Conservation (phyloP, 805 yeast genomes). For the Wickerhamomyces strasburgensis region DNA sequence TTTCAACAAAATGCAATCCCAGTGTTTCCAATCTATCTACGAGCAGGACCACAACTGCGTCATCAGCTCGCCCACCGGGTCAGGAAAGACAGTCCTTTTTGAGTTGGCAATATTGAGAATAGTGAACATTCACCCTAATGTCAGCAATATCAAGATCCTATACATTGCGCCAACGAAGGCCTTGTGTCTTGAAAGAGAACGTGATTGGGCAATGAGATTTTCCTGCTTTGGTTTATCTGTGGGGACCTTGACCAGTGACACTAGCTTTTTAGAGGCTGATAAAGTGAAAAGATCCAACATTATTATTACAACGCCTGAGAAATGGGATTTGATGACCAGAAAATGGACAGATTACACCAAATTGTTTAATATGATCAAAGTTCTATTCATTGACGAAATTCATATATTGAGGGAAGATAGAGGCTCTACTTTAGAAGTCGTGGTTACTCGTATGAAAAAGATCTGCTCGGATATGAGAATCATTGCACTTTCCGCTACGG, state of each 20-base stretch:
- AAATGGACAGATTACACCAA: slow-evolving; percentile 40
- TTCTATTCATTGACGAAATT: slow-evolving; percentile 45
- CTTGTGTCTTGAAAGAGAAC: slow-evolving; percentile 44
- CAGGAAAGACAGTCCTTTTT: slow-evolving; percentile 53
- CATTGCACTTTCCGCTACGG: slow-evolving; percentile 48
- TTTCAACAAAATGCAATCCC: slow-evolving; percentile 50
- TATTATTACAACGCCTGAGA: slow-evolving; percentile 57
- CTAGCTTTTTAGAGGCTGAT: slow-evolving; percentile 39
- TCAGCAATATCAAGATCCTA: slow-evolving; percentile 30
- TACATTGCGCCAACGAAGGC: slow-evolving; percentile 62
- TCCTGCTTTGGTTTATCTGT: slow-evolving; percentile 35
- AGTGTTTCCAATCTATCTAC: slow-evolving; percentile 36
- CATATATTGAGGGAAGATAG: slow-evolving; percentile 41
- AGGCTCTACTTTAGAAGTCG: slow-evolving; percentile 46
- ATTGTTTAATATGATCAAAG: slow-evolving; percentile 36
- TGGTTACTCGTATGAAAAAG: slow-evolving; percentile 42
- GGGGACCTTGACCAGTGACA: slow-evolving; percentile 53
- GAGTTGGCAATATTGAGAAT: slow-evolving; percentile 45
- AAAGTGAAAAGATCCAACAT: slow-evolving; percentile 40
- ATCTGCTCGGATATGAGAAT: slow-evolving; percentile 34
- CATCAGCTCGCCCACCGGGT: slow-evolving; percentile 53
- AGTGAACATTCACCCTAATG: slow-evolving; percentile 25
- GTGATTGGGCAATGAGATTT: slow-evolving; percentile 43
- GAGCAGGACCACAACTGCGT: slow-evolving; percentile 36
- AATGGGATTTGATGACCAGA: slow-evolving; percentile 55